Percentiles rank a stretch among this genome's conserved stretches.
Conservation (phyloP, 2,329 filamentous ascomycete genomes). For the Alternaria infectoria region DNA sequence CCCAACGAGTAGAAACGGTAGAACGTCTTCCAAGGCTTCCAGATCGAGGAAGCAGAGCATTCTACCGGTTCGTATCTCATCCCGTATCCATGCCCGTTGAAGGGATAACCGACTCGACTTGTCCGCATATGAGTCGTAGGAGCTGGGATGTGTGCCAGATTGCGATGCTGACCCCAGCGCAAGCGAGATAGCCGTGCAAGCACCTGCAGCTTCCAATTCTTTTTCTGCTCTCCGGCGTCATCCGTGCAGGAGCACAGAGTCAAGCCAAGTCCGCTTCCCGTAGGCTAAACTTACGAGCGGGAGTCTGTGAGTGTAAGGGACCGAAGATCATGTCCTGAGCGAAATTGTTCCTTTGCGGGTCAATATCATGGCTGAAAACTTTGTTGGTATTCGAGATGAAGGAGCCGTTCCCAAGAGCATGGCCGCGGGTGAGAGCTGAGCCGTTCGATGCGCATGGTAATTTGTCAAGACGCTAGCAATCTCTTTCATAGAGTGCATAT, state of each 20-base stretch:
- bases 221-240: conserved; percentile 38
- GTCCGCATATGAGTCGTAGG: conserved; percentile 22
- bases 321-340: conserved; percentile 38
- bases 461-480: conserved; percentile 13
- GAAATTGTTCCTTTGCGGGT: conserved; percentile 21
- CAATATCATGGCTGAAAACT: conserved; percentile 20
- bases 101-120: conserved; percentile 27
- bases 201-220: conserved; percentile 39
- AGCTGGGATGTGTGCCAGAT: conserved; percentile 28
- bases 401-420: conserved; percentile 18
- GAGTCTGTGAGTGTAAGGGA: conserved; percentile 40
- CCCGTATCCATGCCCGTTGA: conserved; percentile 40
- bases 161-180: conserved; percentile 24
- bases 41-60: conserved; percentile 28
- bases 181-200: conserved; percentile 33
- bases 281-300: conserved; percentile 43
- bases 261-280: conserved; percentile 41
- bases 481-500: conserved; percentile 3
- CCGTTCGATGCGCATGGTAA: conserved; percentile 9
- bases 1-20: conserved; percentile 7
- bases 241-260: conserved; percentile 38
- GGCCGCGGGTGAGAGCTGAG: conserved; percentile 16
- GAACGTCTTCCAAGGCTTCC: conserved; percentile 21
- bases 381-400: conserved; percentile 18
- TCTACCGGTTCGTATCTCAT: conserved; percentile 33